Conservation (phyloP, 371 early-diverging fungal species). For the Zancudomyces culisetae region DNA sequence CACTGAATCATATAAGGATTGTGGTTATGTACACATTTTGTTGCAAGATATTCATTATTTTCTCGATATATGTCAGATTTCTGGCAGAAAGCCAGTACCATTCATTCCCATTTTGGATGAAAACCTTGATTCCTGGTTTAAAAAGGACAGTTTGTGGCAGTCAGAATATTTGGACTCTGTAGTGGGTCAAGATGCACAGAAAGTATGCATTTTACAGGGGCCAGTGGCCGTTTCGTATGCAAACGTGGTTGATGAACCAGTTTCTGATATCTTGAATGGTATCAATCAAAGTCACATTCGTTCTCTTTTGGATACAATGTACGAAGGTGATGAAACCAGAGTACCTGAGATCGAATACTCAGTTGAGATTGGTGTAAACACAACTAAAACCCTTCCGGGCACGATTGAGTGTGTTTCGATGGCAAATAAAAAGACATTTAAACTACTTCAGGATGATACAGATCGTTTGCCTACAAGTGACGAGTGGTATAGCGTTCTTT, state of each 20-base stretch:
- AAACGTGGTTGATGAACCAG: conserved; percentile 60
- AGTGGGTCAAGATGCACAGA: conserved; percentile 62
- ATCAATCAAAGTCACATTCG: conserved; percentile 62
- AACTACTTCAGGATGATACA: not conserved
- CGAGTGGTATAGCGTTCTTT: not conserved
- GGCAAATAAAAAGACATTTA: not conserved
- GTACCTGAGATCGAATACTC: conserved; percentile 71
- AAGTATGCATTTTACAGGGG: conserved; percentile 81
- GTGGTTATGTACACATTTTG: conserved; percentile 54
- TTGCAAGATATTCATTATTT: conserved; percentile 84
- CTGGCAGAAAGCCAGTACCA: conserved; percentile 76
- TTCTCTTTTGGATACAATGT: conserved; percentile 50
- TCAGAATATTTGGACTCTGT: conserved; percentile 74
- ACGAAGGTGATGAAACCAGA: conserved; percentile 28
- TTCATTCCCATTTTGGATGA: conserved; percentile 83
- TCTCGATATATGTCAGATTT: conserved; percentile 50
- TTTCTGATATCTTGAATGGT: conserved; percentile 66
- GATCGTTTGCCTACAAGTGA: not conserved
- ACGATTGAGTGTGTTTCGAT: not conserved
- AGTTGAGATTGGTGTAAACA: conserved; percentile 16
- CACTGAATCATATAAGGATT: conserved; percentile 49
- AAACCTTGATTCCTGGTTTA: conserved; percentile 85
- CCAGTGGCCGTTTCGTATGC: conserved; percentile 73
- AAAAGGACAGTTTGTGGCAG: conserved; percentile 87
- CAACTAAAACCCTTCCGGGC: not conserved